phyloP scores from a whole-genome alignment of 768 basidiomycete species.

The Royoungia palumana region DNA sequence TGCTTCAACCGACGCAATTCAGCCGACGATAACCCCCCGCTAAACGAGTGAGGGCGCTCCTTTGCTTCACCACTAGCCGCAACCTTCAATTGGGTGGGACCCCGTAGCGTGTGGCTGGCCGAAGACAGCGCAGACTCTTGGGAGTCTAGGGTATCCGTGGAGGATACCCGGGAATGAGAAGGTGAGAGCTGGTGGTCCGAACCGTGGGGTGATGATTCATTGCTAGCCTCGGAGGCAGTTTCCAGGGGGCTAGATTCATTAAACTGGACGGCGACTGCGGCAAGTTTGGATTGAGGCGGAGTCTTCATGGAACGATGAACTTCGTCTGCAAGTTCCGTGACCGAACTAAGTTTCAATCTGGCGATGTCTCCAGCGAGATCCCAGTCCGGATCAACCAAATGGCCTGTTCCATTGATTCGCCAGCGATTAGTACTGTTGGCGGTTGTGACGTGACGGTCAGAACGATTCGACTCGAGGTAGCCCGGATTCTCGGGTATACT shows the following conservation, averaged over 20 bases:
- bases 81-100: constrained; percentile 52
- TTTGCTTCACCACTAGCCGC: constrained; percentile 54
- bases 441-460: constrained; percentile 39
- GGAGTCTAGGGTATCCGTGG: constrained; percentile 69
- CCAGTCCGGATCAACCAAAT: constrained; percentile 65
- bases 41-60: constrained; percentile 80
- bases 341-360: constrained; percentile 64
- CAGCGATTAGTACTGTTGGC: constrained; percentile 47
- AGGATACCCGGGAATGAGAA: constrained; percentile 79
- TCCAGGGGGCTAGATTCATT: constrained; percentile 71
- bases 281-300: constrained; percentile 62
- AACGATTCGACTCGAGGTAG: constrained; percentile 25
- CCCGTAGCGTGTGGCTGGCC: constrained; percentile 55
- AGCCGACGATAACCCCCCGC: constrained; percentile 69
- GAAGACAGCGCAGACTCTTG: constrained; percentile 53
- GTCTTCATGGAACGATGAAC: constrained; percentile 54
- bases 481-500: constrained; percentile 24
- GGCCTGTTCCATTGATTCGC: constrained; percentile 62
- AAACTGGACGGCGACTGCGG: constrained; percentile 49
- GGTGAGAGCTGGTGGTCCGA: constrained; percentile 63
- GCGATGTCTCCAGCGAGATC: constrained; percentile 71
- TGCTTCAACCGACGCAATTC: constrained; percentile 76
- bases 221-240: constrained; percentile 65
- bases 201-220: constrained; percentile 68
- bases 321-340: constrained; percentile 49